Base-by-base conservation (phyloP, 371 early-diverging fungal genomes). In the Syncephalis plumigaleata region DNA sequence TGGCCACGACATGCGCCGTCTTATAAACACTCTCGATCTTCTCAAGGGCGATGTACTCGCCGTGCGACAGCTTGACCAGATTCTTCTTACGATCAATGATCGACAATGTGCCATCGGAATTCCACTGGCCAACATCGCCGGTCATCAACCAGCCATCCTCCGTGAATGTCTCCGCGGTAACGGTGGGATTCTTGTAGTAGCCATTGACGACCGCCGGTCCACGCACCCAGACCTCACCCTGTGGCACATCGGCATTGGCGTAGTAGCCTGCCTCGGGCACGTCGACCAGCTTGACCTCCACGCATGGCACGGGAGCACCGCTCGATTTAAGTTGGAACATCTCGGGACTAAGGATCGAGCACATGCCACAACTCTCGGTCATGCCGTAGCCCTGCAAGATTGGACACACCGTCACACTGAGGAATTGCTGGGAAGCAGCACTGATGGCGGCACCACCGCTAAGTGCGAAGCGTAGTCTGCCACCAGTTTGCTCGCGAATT, bases 21-120 rank as follows among this genome's bases (percentile, higher is more conserved):
- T 81, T 81, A 75, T 92, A 93, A 2, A 84, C 70, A 3, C 89
- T 77, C 65, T 99, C 99, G 36, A 99, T 66, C 57, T 93, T 94
- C 61, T 98, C 99, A 26, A 98, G 73, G 0, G 94, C 94, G 63
- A 84, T 87, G 67, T 98, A 99, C 67, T 99, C 99, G 53, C 99
- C 98, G 55, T 85, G 77, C 38, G 68, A 67, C 22, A 76, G 51
- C 60, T 99, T 97, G 67, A 97, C 79, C 38, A 86, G 63, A 54
- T 79, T 87, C 75, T 88, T 90, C 51, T 73, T 77, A 52, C 91
- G 72, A 59, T 90, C 91, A 56, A 88, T 86, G 56, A 90, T 74
- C 23, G 67, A 53, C 21, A 88, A 57, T 18, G 70, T 63, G 21
- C 87, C 87, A 49, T 83, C 74, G 2, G 66, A 59, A 43, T 69